Evolutionary conservation across 345 rosid genomes (phyloP), one percentile per base, ranked within the genome.

Genomic region (Bruguiera parviflora): DNA sequence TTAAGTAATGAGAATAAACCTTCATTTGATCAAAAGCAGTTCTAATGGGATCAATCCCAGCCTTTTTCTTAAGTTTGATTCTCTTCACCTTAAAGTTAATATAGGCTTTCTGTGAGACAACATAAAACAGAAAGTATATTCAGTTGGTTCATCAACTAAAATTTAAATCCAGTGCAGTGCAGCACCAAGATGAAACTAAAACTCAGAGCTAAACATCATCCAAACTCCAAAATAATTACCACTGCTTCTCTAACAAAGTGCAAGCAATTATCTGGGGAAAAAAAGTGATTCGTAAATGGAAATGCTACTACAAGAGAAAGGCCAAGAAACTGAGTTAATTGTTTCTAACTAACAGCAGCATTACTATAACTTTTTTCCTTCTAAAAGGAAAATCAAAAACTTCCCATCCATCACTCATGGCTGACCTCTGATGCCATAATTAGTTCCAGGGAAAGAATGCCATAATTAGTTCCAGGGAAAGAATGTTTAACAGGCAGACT

Each of bases 11-110:
- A 22, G 27, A 20, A 65, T 21, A 58, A 71, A 88, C 92, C 92
- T 90, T 92, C 98, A 92, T 92, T 75, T 78, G 80, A 10, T 92
- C 98, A 74, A 92, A 92, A 74, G 97, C 97, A 76, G 83, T 84
- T 77, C 63, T 87, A 49, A 92, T 89, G 49, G 98, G 98, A 81
- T 92, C 98, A 53, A 90, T 62, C 62, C 97, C 97, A 73, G 96
- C 93, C 89, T 72, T 89, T 79, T 80, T 87, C 87, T 84, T 83
- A 53, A 73, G 79, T 73, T 71, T 89, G 77, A 87, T 83, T 80
- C 74, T 78, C 81, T 78, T 84, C 64, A 68, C 69, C 78, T 87
- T 87, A 76, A 67, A 81, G 19, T 81, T 84, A 58, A 87, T 61
- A 79, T 89, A 92, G 33, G 82, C 82, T 79, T 82, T 92, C 98